Conservation (phyloP, 108 stramenopile species). For the Skeletonema potamos region DNA sequence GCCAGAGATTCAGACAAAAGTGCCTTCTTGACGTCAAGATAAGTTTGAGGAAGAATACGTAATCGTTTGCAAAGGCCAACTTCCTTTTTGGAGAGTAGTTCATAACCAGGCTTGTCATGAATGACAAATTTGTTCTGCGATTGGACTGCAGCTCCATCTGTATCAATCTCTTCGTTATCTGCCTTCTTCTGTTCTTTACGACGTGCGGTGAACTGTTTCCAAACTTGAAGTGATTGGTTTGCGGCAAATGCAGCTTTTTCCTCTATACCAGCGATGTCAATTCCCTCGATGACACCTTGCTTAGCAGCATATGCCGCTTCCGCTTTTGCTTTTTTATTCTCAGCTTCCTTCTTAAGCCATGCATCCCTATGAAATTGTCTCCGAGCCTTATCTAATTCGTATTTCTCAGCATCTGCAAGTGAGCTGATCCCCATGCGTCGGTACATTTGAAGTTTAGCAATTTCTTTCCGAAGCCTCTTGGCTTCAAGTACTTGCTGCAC, state of each 20-base stretch:
- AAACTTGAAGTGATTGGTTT: slow-evolving; percentile 34
- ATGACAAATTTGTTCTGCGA: slow-evolving; percentile 13
- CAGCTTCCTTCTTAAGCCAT: slow-evolving; percentile 58
- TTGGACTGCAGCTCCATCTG: not conserved
- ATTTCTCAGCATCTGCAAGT: slow-evolving; percentile 83
- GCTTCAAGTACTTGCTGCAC: slow-evolving; percentile 80
- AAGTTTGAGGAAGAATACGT: slow-evolving; percentile 61
- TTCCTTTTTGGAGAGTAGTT: slow-evolving; percentile 74
- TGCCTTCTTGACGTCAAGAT: slow-evolving; percentile 78
- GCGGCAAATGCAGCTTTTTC: slow-evolving; percentile 13
- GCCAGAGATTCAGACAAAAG: slow-evolving; percentile 73
- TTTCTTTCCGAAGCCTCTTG: slow-evolving; percentile 87
- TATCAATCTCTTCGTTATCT: not conserved
- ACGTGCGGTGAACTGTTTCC: slow-evolving; percentile 33
- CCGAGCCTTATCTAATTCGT: slow-evolving; percentile 79
- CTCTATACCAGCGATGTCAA: slow-evolving; percentile 9
- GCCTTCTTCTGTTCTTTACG: not conserved
- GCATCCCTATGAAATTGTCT: slow-evolving; percentile 74
- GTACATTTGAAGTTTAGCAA: slow-evolving; percentile 93
- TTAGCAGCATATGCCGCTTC: slow-evolving; percentile 35
- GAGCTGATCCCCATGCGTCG: slow-evolving; percentile 82
- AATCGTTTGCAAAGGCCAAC: slow-evolving; percentile 60
- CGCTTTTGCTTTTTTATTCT: slow-evolving; percentile 46
- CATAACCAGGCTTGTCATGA: slow-evolving; percentile 51
- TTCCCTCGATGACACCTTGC: slow-evolving; percentile 23